Evolutionary conservation across 306 rosid species (phyloP).

Genomic region (Pterocarpus santalinus): DNA sequence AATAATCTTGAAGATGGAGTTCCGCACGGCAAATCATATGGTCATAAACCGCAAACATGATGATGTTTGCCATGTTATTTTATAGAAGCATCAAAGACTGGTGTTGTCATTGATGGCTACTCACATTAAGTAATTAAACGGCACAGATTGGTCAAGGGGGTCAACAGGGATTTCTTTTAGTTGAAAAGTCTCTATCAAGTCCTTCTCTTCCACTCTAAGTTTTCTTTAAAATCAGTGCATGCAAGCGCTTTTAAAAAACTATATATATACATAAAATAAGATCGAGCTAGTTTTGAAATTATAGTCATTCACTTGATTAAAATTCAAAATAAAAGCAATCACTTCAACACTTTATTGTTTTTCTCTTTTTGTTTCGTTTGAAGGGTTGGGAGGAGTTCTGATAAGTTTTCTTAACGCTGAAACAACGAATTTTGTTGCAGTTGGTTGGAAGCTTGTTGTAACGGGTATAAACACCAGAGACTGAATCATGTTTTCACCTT

Average conservation of each 20-base stretch:
- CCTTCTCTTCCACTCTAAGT: conserved; percentile 19
- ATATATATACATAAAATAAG: not conserved
- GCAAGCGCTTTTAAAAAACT: not conserved
- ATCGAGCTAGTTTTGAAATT: conserved; percentile 26
- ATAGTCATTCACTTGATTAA: conserved; percentile 8
- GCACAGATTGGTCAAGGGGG: not conserved
- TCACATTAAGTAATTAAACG: conserved; percentile 2
- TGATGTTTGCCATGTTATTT: conserved; percentile 1
- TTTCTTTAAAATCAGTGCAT: conserved; percentile 6
- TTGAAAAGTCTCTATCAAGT: not conserved
- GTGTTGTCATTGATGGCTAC: not conserved
- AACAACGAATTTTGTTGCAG: not conserved
- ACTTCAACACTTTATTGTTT: not conserved
- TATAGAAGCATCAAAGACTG: conserved; percentile 1
- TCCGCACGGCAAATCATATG: conserved; percentile 28
- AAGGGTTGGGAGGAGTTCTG: conserved; percentile 4
- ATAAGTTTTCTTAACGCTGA: conserved; percentile 8
- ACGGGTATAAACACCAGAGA: not conserved
- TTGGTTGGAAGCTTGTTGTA: not conserved
- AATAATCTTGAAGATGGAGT: not conserved
- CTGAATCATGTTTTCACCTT: not conserved
- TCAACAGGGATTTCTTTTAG: conserved; percentile 4
- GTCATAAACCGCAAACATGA: conserved; percentile 23
- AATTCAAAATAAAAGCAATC: conserved; percentile 1
- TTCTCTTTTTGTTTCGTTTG: conserved; percentile 5